Evolutionary conservation across 139 green algal genomes (phyloP), one percentile per base, ranked within the genome.

Genomic region (Microglena sp.): DNA sequence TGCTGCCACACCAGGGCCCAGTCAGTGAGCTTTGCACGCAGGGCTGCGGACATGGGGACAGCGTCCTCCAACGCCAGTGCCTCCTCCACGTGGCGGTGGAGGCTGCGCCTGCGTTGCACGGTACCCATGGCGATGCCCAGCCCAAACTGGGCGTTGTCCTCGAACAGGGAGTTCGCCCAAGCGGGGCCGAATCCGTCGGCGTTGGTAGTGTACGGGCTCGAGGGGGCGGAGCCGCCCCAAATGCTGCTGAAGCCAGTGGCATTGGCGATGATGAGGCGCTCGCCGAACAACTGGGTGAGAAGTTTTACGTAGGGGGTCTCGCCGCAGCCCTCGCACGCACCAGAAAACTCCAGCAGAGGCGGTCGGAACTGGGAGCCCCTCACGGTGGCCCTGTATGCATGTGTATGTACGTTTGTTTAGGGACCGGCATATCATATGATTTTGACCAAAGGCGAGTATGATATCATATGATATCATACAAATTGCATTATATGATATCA

Each of bases 161-260:
- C 79, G 36, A 86, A 86, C 64, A 86, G 73, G 2, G 64, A 75
- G 76, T 86, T 86, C 68, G 76, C 79, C 79, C 79, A 86, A 15
- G 79, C 79, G 44, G 79, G 79, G 44, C 79, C 79, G 27, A 34
- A 65, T 56, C 79, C 79, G 15, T 75, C 57, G 3, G 36, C 34
- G 65, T 77, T 75, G 62, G 46, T 64, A 44, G 75, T 85, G 75
- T 82, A 85, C 54, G 79, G 79, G 72, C 81, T 85, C 55, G 76
- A 63, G 11, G 75, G 72, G 3, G 75, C 79, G 18, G 62, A 75
- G 66, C 79, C 79, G 29, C 79, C 79, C 79, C 79, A 85, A 67
- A 85, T 85, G 72, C 33, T 67, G 44, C 28, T 64, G 75, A 75
- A 85, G 66, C 79, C 79, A 0, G 79, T 85, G 59, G 79, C 79